Conservation (phyloP, 345 rosid species). For the Pugionium dolabratum region DNA sequence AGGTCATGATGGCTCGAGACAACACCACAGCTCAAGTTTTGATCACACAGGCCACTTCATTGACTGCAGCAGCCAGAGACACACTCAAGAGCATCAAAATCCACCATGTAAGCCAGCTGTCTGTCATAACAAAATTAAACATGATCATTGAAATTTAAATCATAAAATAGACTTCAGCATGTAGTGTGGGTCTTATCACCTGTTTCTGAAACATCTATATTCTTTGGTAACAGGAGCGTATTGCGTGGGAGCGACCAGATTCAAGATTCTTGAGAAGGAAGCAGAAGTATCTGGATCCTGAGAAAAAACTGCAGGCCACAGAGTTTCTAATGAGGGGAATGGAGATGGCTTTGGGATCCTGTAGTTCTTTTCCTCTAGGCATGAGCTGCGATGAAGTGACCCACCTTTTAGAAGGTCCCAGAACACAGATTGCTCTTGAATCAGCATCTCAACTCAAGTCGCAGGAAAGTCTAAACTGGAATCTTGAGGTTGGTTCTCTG, state of each 20-base stretch:
- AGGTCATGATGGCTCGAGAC: conserved; percentile 55
- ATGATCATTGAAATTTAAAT: background rate
- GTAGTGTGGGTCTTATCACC: conserved; percentile 1
- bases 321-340: conserved; percentile 58
- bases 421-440: conserved; percentile 37
- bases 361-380: conserved; percentile 53
- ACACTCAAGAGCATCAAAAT: conserved; percentile 47
- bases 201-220: conserved; percentile 17
- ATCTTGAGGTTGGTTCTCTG: conserved; percentile 35
- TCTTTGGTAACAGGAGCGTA: conserved; percentile 47
- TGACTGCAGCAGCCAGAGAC: conserved; percentile 46
- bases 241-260: conserved; percentile 63
- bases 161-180: background rate
- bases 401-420: conserved; percentile 32
- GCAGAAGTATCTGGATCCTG: conserved; percentile 18
- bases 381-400: conserved; percentile 43
- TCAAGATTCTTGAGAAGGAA: conserved; percentile 41
- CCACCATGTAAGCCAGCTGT: conserved; percentile 47
- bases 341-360: conserved; percentile 50
- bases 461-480: conserved; percentile 28
- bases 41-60: conserved; percentile 43
- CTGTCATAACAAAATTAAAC: background rate
- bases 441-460: conserved; percentile 43
- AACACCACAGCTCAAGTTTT: conserved; percentile 48
- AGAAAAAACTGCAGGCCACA: conserved; percentile 45